Base-by-base conservation (phyloP, 176 grass and related monocot species). In the Carex myosuroides region DNA sequence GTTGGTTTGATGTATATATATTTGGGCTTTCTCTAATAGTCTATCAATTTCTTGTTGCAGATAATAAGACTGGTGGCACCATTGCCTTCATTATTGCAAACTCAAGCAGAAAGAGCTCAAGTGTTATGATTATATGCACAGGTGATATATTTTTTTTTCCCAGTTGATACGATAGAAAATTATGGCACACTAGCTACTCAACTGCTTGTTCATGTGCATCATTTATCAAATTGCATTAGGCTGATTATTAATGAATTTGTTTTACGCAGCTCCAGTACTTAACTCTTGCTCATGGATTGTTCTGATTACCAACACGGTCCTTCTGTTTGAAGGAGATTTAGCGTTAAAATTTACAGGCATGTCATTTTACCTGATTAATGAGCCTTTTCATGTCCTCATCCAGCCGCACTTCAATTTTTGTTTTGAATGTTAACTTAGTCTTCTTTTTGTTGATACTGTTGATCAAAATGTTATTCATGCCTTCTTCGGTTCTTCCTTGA, bases 51-150 rank as follows among this genome's bases (percentile, higher is more conserved):
- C 20, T 32, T 67, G 80, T 82, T 82, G 79, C 84, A 97, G 95
- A 87, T 60, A 76, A 11, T 97, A 81, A 92, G 89, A 81, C 79
- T 97, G 70, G 90, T 75, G 0, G 94, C 94, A 70, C 85, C 88
- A 18, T 77, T 90, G 63, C 94, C 94, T 78, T 60, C 63, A 2
- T 82, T 90, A 65, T 79, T 97, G 77, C 88, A 89, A 54, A 94
- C 92, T 50, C 66, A 33, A 65, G 57, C 86, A 80, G 94, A 97
- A 69, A 82, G 41, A 66, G 21, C 1, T 46, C 42, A 53, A 67
- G 41, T 5, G 22, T 32, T 55, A 29, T 76, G 48, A 76, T 14
- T 22, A 8, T 50, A 50, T 76, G 12, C 32, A 75, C 24, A 16
- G 46, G 48, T 54, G 48, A 76, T 20, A 16, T 54, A 22, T 62